Evolutionary conservation across 192 early-diverging fungal species (phyloP), one percentile per base, ranked within the genome.

Genomic region (Bifiguratus adelaidae): DNA sequence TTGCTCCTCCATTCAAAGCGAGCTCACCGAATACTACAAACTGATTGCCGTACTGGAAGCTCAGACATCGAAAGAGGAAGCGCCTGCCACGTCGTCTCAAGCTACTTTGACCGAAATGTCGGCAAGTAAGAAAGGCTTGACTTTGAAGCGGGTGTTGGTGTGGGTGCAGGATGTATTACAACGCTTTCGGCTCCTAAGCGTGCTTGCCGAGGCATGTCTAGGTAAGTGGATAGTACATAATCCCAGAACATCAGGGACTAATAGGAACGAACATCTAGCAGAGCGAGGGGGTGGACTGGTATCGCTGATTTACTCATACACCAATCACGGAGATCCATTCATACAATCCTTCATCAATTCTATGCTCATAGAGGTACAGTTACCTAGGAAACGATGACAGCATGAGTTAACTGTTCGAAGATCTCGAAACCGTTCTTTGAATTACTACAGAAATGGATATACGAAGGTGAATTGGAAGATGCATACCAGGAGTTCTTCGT

Each of bases 401-500:
- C 4, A 15, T 22, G 23, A 55, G 4, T 20, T 16, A 36, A 24
- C 19, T 24, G 15, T 65, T 47, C 44, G 6, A 19, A 79, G 70
- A 72, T 86, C 1, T 82, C 91, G 0, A 67, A 65, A 27, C 95
- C 95, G n/a, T 95, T 99, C 58, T 92, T 80, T 56, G 75, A 78
- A 44, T 92, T 91, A 71, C 70, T 99, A 13, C 74, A 77, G 41
- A 75, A 77, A 24, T 99, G 95, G 95, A 78, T 99, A 13, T 91
- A 85, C 27, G 84, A 89, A 45, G 95, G 95, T 23, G 92, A 94
- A 62, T 68, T 99, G 30, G 81, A 83, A 16, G 95, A 99, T 58
- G 89, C 88, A 15, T 83, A 85, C 55, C 71, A 71, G 22, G 95
- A 99, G 63, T 99, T 95, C 50, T 99, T 96, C 60, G 81, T 96